Conservation (phyloP, 257 asterid genomes). For the Eucommia ulmoides region DNA sequence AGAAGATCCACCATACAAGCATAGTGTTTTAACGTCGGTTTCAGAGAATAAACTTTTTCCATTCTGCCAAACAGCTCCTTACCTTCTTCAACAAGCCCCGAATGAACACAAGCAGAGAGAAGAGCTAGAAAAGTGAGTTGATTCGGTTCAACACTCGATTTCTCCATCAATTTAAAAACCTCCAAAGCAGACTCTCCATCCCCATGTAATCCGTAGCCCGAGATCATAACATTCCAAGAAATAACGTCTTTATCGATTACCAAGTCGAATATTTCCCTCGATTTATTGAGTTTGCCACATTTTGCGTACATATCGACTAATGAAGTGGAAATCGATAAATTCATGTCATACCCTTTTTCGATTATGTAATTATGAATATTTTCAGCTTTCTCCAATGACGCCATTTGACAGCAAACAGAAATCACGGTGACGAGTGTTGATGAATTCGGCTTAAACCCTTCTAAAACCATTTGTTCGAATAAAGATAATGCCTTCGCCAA, state of each 20-base stretch:
- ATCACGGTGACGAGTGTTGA: conserved; percentile 47
- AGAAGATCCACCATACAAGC: conserved; percentile 72
- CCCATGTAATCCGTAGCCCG: conserved; percentile 65
- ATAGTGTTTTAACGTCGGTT: conserved; percentile 59
- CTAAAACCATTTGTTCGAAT: conserved; percentile 39
- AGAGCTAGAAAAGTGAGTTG: conserved; percentile 59
- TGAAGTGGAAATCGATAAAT: conserved; percentile 46
- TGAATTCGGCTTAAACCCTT: conserved; percentile 37
- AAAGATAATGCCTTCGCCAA: conserved; percentile 34
- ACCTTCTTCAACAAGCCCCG: conserved; percentile 63
- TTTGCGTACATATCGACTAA: conserved; percentile 70
- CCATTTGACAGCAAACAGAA: conserved; percentile 51
- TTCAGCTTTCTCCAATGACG: conserved; percentile 44
- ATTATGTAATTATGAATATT: conserved; percentile 36
- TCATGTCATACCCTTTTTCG: conserved; percentile 21
- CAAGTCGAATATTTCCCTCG: conserved; percentile 49
- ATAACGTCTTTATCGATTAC: conserved; percentile 39
- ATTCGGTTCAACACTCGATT: conserved; percentile 29
- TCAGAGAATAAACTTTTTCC: conserved; percentile 33
- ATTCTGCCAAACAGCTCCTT: conserved; percentile 33
- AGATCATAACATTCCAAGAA: conserved; percentile 74
- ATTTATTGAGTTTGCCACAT: conserved; percentile 46
- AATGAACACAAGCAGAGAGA: conserved; percentile 68
- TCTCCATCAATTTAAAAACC: conserved; percentile 48
- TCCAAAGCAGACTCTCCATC: conserved; percentile 42